Percentiles rank a stretch among this genome's conserved stretches.
Conservation (phyloP, 352 stramenopile genomes). For the Phytopythium delawarense region DNA sequence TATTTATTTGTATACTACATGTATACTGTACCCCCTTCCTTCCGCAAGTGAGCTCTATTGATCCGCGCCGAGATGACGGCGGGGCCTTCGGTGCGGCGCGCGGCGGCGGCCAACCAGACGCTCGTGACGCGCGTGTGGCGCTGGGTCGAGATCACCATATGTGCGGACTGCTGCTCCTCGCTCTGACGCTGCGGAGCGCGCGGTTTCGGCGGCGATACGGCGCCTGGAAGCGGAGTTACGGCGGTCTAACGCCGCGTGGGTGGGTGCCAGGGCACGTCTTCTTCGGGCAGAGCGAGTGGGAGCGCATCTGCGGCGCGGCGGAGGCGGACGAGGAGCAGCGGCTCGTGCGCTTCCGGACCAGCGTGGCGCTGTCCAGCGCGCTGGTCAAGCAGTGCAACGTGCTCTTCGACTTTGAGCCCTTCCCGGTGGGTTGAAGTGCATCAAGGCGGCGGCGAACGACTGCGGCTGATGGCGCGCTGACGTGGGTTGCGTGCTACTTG, state of each 20-base stretch:
- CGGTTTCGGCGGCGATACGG: not conserved
- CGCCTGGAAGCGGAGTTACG: not conserved
- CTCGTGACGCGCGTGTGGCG: slow-evolving; percentile 58
- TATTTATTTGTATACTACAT: not conserved
- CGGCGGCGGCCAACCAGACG: slow-evolving; percentile 49
- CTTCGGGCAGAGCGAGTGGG: slow-evolving; percentile 67
- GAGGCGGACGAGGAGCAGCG: slow-evolving; percentile 53
- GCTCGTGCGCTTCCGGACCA: slow-evolving; percentile 71
- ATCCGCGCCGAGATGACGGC: slow-evolving; percentile 34
- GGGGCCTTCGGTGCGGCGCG: slow-evolving; percentile 46
- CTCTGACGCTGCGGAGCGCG: too few species aligned
- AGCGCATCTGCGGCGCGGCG: slow-evolving; percentile 53
- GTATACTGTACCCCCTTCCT: not conserved
- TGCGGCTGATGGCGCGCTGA: not conserved
- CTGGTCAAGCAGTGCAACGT: slow-evolving; percentile 73
- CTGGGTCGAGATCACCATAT: slow-evolving; percentile 62
- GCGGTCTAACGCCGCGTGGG: not conserved
- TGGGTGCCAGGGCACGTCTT: slow-evolving; percentile 39
- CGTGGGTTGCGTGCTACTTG: not conserved
- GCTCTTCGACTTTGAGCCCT: slow-evolving; percentile 75
- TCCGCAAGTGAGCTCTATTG: too few species aligned
- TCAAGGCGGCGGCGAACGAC: not conserved
- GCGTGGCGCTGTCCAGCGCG: slow-evolving; percentile 47
- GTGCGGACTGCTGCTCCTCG: slow-evolving; percentile 14
- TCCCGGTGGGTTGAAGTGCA: slow-evolving; percentile 29